Base-by-base conservation (phyloP, 306 rosid genomes). In the Bauhinia variegata region DNA sequence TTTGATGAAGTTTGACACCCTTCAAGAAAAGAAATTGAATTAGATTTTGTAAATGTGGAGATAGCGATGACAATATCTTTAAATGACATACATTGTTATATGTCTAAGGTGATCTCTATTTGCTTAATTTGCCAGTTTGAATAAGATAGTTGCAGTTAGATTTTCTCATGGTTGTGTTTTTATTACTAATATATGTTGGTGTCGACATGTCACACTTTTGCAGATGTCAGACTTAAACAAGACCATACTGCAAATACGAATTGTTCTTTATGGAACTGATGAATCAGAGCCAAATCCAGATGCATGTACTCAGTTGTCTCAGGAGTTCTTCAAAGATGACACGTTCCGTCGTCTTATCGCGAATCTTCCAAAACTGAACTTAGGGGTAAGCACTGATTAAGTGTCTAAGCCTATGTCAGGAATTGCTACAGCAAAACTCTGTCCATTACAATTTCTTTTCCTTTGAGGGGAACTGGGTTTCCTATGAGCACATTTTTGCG, bases 291-390 rank as follows among this genome's bases (percentile, higher is more conserved):
- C 96, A 18, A 71, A 37, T 60, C 55, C 70, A 31, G 95, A 85
- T 6, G 83, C 88, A 7, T 89, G 95, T 66, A 69, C 86, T 53
- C 91, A 75, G 46, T 43, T 89, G 13, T 85, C 96, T 1, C 77
- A 31, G 18, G 95, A 87, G 66, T 87, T 87, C 65, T 89, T 87
- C 36, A 79, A 8, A 36, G 96, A 78, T 8, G 78, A 89, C 10
- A 85, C 81, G 0, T 60, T 87, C 44, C 82, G 91, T 17, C 82
- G 75, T 60, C 81, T 89, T 12, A 64, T 89, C 17, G 11, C 48
- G 17, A 73, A 48, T 71, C 80, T 85, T 56, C 78, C 88, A 1
- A 87, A 60, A 38, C 78, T 87, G 23, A 75, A 73, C 66, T 63
- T 77, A 5, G 96, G 74, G 89, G 95, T 87, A 78, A 67, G 56